Conservation (phyloP, 768 basidiomycete genomes). For the Suillus paluster region DNA sequence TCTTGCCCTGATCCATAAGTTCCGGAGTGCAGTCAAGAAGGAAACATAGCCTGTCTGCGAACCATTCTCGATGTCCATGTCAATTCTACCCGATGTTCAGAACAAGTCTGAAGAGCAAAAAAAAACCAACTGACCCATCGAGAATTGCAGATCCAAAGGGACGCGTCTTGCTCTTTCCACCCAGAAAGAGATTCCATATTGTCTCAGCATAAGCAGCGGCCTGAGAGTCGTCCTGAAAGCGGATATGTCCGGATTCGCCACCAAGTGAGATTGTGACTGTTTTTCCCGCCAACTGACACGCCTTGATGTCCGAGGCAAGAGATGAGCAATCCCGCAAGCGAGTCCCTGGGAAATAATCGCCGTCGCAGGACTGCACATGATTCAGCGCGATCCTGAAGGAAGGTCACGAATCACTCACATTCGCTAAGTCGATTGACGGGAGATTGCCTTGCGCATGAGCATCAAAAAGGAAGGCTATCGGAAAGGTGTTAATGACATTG, state of each 20-base stretch:
- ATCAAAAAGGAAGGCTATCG: slow-evolving; percentile 62
- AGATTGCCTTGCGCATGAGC: slow-evolving; percentile 61
- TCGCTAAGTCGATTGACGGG: slow-evolving; percentile 64
- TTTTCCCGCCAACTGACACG: slow-evolving; percentile 69
- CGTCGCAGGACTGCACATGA: slow-evolving; percentile 61
- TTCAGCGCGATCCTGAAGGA: not conserved
- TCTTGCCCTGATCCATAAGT: slow-evolving; percentile 33
- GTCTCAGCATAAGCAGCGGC: slow-evolving; percentile 63
- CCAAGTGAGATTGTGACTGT: slow-evolving; percentile 60
- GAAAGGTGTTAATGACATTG: slow-evolving; percentile 58
- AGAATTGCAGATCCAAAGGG: slow-evolving; percentile 75
- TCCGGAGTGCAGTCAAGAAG: slow-evolving; percentile 32
- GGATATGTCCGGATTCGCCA: slow-evolving; percentile 63
- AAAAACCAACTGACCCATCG: slow-evolving; percentile 58
- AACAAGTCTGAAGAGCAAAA: not conserved
- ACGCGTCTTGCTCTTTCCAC: slow-evolving; percentile 61
- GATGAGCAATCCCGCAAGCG: slow-evolving; percentile 62
- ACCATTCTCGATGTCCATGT: slow-evolving; percentile 55
- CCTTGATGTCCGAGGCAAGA: slow-evolving; percentile 62
- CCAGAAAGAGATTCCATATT: slow-evolving; percentile 72
- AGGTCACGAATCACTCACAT: slow-evolving; percentile 40
- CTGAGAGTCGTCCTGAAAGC: slow-evolving; percentile 61
- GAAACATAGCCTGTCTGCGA: slow-evolving; percentile 30
- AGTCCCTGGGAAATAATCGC: slow-evolving; percentile 67
- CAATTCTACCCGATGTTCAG: slow-evolving; percentile 29